Base-by-base conservation (phyloP, 2,329 filamentous ascomycete genomes). In the Phialophora verrucosa region DNA sequence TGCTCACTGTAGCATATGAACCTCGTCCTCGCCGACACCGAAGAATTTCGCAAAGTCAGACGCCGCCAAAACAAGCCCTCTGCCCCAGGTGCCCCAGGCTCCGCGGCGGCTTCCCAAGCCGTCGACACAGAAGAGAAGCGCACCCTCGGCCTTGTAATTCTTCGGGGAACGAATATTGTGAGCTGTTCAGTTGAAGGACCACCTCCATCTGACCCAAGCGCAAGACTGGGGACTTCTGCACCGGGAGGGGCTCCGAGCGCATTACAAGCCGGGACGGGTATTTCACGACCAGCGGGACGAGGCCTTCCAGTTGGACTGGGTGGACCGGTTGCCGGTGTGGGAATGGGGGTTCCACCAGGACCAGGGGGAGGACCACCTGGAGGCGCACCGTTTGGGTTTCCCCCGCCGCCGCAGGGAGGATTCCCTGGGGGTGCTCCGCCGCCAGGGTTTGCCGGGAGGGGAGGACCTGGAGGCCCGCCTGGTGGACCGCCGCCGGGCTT, bases 91-190 rank as follows among this genome's bases (percentile, higher is more conserved):
- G 85, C 85, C 68, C 84, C 88, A 71, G 84, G 85, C 63, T 85
- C 87, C 72, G 82, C 86, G 59, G 79, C 85, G 58, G 83, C 85
- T 70, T 86, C 91, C 76, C 31, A 38, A 38, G 78, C 81, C 62
- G 87, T 90, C 57, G 85, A 96, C 73, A 93, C 97, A 82, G 94
- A 99, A 82, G 95, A 98, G 83, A 98, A 98, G 85, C 90, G 95
- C 75, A 96, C 93, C n/a, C 87, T 99, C 42, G 95, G 95, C 65
- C 85, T 99, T 71, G 93, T 92, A 20, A 99, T 99, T 74, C 88
- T 99, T 70, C 92, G 95, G 75, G 95, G 95, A 75, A 92, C 93
- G 64, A 91, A 97, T 73, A 95, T 99, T 69, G 91, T 99, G 70
- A 97, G 93, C 25, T 87, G 96, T 68, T 96, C 94, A 8, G 93